Base-by-base conservation (phyloP, 176 grass and related monocot genomes). In the Lolium rigidum region DNA sequence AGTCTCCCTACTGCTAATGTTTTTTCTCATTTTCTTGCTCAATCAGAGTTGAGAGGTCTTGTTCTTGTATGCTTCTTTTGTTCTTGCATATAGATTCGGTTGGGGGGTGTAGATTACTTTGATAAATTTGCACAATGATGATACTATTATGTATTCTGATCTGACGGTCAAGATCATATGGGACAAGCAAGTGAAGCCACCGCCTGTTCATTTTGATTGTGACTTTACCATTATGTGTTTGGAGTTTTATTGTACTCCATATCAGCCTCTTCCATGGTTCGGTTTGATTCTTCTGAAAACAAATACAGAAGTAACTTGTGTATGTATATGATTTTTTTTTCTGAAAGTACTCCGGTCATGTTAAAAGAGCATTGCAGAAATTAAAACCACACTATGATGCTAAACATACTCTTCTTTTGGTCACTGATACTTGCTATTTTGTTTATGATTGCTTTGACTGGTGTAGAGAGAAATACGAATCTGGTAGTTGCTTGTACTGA, bases 21-120 rank as follows among this genome's bases (percentile, higher is more conserved):
- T 46, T 18, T 72, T 79, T 43, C 5, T 63, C 83, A 46, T 47
- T 74, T 87, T 11, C 74, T 67, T 79, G 56, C 37, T 67, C 58
- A 25, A 54, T 73, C 76, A 66, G 65, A 79, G 66, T 44, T 73
- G 57, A 66, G 65, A 74, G 49, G 16, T 81, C 8, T 44, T 20
- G 0, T 60, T 70, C n/a, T 74, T 65, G 25, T 67, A 47, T 38
- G 16, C 25, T 71, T 0, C 13, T 14, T 31, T 71, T 18, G 9
- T 54, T 72, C 4, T 35, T 31, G 13, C 26, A 76, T 75, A 51
- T 52, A 76, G 17, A 76, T 37, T n/a, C 4, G 8, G 16, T 3
- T 7, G 43, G 58, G 25, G 22, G 58, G 41, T 65, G 21, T 44
- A 65, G 63, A 17, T 52, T 35, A 65, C 10, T 52, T 10, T 9